Percentiles rank a stretch among this genome's conserved stretches.
phyloP scores from a whole-genome alignment of 345 rosid genomes.

The Citrus australasica region DNA sequence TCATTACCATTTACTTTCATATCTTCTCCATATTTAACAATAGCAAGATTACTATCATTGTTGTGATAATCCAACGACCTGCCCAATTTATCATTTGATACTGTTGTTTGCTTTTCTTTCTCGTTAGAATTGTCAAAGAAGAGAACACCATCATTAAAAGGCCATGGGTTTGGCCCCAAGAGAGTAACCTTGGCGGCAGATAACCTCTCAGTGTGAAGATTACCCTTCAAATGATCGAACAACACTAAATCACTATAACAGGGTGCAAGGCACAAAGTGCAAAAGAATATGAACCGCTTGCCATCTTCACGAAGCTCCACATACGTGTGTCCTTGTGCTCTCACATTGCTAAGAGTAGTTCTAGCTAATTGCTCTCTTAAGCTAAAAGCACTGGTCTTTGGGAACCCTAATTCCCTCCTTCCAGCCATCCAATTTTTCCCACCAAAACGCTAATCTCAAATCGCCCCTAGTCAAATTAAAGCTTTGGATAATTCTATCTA shows the following conservation, averaged over 20 bases:
- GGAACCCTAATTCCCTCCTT: constrained; percentile 53
- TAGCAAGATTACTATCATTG: constrained; percentile 40
- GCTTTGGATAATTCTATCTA: neutral
- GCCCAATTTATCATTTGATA: constrained; percentile 16
- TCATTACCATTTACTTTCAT: constrained; percentile 5
- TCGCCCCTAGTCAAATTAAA: neutral
- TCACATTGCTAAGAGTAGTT: constrained; percentile 55
- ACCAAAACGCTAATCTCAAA: constrained; percentile 16
- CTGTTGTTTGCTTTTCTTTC: constrained; percentile 23
- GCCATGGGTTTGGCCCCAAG: constrained; percentile 77
- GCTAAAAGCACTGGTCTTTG: constrained; percentile 35
- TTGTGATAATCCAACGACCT: constrained; percentile 29
- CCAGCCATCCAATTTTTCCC: constrained; percentile 52
- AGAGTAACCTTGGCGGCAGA: constrained; percentile 72
- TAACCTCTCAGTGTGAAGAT: constrained; percentile 66
- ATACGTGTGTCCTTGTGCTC: constrained; percentile 70
- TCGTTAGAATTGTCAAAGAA: constrained; percentile 59
- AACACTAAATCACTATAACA: constrained; percentile 74
- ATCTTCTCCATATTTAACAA: constrained; percentile 46
- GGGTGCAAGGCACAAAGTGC: constrained; percentile 80
- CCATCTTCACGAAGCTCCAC: constrained; percentile 83
- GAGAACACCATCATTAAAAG: constrained; percentile 79
- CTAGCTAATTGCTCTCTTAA: constrained; percentile 68
- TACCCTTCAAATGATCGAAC: constrained; percentile 78
- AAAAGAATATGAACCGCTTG: constrained; percentile 71